Conservation (phyloP, 2,329 filamentous ascomycete genomes). For the Davidsoniella eucalypti region DNA sequence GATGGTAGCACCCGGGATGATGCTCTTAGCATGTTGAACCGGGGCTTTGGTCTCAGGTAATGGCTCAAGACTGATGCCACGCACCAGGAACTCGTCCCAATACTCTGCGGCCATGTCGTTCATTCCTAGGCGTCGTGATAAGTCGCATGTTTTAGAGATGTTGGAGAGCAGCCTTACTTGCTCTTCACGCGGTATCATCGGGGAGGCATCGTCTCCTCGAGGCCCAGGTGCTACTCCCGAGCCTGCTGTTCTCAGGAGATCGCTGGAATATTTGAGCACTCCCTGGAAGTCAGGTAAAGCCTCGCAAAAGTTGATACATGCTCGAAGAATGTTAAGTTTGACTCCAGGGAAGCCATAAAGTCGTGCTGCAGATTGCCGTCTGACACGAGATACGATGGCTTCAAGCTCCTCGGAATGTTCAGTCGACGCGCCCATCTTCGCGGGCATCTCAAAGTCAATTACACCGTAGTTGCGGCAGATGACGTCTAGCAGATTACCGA, state of each 20-base stretch:
- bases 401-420: conserved; percentile 27
- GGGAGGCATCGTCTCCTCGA: conserved; percentile 50
- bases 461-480: conserved; percentile 49
- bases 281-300: conserved; percentile 82
- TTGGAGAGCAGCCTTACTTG: conserved; percentile 73
- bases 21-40: conserved; percentile 44
- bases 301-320: conserved; percentile 89
- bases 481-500: conserved; percentile 45
- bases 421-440: conserved; percentile 14
- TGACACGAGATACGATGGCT: conserved; percentile 39
- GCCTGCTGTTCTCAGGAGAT: conserved; percentile 67
- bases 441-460: conserved; percentile 30
- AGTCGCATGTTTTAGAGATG: conserved; percentile 64
- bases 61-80: conserved; percentile 55
- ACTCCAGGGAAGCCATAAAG: conserved; percentile 62
- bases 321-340: conserved; percentile 73
- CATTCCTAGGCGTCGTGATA: conserved; percentile 61
- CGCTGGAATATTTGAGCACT: conserved; percentile 73
- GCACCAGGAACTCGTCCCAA: conserved; percentile 91
- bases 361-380: conserved; percentile 39
- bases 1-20: conserved; percentile 33
- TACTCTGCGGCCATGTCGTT: conserved; percentile 62
- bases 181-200: conserved; percentile 61
- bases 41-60: conserved; percentile 42
- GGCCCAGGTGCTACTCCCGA: conserved; percentile 60